These are phyloP conservation scores for Dactylellina parvicollis DNA, from an alignment of 2,329 filamentous ascomycete species.

Conservation along the genomic window DNA sequence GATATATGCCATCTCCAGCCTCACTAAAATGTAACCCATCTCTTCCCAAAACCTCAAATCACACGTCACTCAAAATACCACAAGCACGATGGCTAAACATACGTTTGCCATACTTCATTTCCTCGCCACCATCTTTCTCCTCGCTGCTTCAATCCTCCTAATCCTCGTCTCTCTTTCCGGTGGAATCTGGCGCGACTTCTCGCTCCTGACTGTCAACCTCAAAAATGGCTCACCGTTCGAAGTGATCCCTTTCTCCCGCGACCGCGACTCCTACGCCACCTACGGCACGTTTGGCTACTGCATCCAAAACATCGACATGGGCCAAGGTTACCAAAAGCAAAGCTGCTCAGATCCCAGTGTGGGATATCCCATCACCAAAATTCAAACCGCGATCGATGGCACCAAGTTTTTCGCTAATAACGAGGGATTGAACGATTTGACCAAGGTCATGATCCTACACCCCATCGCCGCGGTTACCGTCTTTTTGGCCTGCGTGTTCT, in stretches of 20 bases:
- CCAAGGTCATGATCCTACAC: slow-evolving; percentile 47
- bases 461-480: slow-evolving; percentile 22
- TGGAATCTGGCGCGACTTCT: slow-evolving; percentile 40
- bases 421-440: slow-evolving; percentile 31
- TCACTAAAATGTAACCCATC: neutral
- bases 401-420: slow-evolving; percentile 41
- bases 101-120: slow-evolving; percentile 37
- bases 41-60: neutral
- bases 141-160: slow-evolving; percentile 12
- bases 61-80: neutral
- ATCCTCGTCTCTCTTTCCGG: slow-evolving; percentile 41
- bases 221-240: slow-evolving; percentile 37
- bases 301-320: slow-evolving; percentile 48
- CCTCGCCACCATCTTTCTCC: slow-evolving; percentile 14
- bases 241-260: slow-evolving; percentile 37
- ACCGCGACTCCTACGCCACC: slow-evolving; percentile 38
- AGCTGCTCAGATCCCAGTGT: slow-evolving; percentile 35
- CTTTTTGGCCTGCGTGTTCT: slow-evolving; percentile 27
- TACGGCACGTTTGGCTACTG: slow-evolving; percentile 50
- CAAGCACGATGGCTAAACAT: slow-evolving; percentile 44
- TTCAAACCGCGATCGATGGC: slow-evolving; percentile 44
- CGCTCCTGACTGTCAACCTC: slow-evolving; percentile 28
- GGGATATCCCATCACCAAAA: slow-evolving; percentile 38
- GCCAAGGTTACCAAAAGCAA: slow-evolving; percentile 38
- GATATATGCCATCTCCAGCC: too few species aligned